Percentiles rank a stretch among this genome's conserved stretches.
These are phyloP conservation scores for Epichloe typhina DNA, from an alignment of 2,329 filamentous ascomycete species.

Conservation along the genomic window DNA sequence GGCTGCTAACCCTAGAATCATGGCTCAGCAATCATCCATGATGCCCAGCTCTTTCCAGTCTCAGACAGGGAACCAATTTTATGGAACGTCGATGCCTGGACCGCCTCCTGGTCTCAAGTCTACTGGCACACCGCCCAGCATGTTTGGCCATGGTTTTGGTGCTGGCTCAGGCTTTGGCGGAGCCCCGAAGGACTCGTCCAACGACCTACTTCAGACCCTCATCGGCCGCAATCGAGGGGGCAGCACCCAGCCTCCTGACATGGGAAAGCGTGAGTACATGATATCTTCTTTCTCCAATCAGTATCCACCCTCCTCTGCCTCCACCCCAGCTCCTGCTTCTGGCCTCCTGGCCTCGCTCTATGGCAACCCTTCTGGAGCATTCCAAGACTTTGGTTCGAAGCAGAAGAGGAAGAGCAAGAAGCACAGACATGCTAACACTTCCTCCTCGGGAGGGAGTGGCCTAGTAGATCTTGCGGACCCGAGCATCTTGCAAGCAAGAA, in stretches of 20 bases:
- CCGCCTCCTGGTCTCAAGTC: constrained; percentile 93
- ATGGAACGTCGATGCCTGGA: constrained; percentile 73
- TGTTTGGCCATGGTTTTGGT: constrained; percentile 87
- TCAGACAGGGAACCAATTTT: constrained; percentile 57
- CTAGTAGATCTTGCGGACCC: constrained; percentile 99
- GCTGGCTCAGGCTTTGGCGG: constrained; percentile 50
- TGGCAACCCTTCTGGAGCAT: constrained; percentile 70
- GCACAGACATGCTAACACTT: constrained; percentile 99
- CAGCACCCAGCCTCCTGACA: constrained; percentile 63
- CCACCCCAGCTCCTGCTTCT: constrained; percentile 77
- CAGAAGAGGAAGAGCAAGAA: constrained; percentile 99
- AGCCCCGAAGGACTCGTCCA: constrained; percentile 55
- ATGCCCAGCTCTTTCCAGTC: constrained; percentile 55
- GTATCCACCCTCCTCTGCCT: constrained; percentile 69
- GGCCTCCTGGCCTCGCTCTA: constrained; percentile 87
- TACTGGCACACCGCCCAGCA: constrained; percentile 82
- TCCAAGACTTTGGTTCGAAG: constrained; percentile 87
- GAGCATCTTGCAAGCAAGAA: constrained; percentile 96
- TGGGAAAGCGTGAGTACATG: constrained; percentile 96
- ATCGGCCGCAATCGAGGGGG: constrained; percentile 57
- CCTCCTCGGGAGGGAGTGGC: constrained; percentile 97
- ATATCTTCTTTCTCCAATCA: constrained; percentile 86
- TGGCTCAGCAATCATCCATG: constrained; percentile 80
- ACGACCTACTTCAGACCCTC: constrained; percentile 61
- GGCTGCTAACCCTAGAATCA: constrained; percentile 63